Evolutionary conservation across 1,139 yeast genomes (phyloP).

Genomic region (Wickerhamiella infanticola): DNA sequence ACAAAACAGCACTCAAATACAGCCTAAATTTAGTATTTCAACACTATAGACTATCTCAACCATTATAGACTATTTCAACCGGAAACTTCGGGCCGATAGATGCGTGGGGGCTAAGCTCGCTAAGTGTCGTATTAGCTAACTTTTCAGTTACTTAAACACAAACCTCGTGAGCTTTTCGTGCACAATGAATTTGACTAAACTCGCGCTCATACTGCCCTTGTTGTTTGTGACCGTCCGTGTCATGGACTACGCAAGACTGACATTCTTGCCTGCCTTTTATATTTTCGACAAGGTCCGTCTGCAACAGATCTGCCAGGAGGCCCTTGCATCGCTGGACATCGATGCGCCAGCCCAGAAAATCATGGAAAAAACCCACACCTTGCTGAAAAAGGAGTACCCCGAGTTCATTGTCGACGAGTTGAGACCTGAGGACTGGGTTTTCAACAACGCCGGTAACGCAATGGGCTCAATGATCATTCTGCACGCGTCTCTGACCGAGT

Average conservation of each 20-base stretch:
- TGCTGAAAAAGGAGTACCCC: conserved; percentile 49
- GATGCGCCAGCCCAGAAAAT: conserved; percentile 37
- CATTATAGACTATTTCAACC: too few relatives aligned
- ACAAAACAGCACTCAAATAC: too few relatives aligned
- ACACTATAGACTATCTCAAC: too few relatives aligned
- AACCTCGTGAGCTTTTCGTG: too few relatives aligned
- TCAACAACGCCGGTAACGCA: conserved; percentile 97
- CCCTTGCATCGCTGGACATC: conserved; percentile 35
- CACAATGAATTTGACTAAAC: conserved; percentile 5
- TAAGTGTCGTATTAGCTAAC: neutral
- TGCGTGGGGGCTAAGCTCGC: neutral
- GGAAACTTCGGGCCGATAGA: neutral
- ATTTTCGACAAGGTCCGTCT: conserved; percentile 39
- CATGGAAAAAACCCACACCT: conserved; percentile 44
- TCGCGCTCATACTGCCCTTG: conserved; percentile 1
- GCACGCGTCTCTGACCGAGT: conserved; percentile 92
- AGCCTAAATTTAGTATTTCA: too few relatives aligned
- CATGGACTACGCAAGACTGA: conserved; percentile 12
- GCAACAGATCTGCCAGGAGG: conserved; percentile 32
- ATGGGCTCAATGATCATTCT: conserved; percentile 95
- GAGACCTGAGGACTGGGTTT: conserved; percentile 75
- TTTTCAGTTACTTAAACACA: neutral
- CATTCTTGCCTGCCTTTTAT: conserved; percentile 42
- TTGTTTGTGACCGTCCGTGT: conserved; percentile 4
- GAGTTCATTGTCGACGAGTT: conserved; percentile 46